phyloP scores from a whole-genome alignment of 495 filamentous ascomycete genomes.

The Hypoxylon perforatum region DNA sequence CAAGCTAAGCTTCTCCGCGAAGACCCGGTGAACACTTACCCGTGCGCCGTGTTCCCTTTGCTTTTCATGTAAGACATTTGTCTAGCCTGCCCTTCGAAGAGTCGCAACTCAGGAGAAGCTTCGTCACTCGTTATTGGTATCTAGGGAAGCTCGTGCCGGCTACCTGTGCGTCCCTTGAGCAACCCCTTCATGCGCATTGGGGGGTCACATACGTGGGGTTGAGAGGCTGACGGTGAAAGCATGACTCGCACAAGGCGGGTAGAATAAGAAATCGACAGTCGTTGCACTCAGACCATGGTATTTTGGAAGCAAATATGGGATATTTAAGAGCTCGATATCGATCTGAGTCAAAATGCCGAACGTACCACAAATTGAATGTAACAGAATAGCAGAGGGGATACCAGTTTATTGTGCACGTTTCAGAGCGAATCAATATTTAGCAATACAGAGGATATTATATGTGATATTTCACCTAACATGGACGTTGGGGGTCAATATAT shows the following conservation, averaged over 20 bases:
- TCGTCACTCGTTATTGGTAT: background rate
- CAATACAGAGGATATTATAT: slow-evolving; percentile 7
- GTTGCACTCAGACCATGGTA: slow-evolving; percentile 14
- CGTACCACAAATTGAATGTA: slow-evolving; percentile 14
- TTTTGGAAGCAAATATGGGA: slow-evolving; percentile 10
- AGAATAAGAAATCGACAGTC: slow-evolving; percentile 1
- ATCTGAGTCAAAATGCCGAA: slow-evolving; percentile 25
- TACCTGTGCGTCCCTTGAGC: slow-evolving; percentile 7
- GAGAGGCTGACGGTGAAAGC: slow-evolving; percentile 31
- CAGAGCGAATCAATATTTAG: slow-evolving; percentile 10
- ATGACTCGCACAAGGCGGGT: background rate
- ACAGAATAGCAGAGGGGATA: slow-evolving; percentile 19
- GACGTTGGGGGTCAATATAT: background rate
- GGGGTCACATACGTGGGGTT: slow-evolving; percentile 6
- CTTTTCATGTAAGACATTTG: slow-evolving; percentile 24
- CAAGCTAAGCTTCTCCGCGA: slow-evolving; percentile 27
- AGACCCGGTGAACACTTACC: slow-evolving; percentile 29
- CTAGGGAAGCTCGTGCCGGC: slow-evolving; percentile 6
- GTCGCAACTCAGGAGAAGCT: slow-evolving; percentile 5
- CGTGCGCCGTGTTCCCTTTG: slow-evolving; percentile 20
- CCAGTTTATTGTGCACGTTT: slow-evolving; percentile 30
- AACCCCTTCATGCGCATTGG: background rate
- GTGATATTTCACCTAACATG: slow-evolving; percentile 1
- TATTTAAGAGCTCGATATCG: slow-evolving; percentile 9
- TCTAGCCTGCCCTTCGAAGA: slow-evolving; percentile 16